Conservation (phyloP, 768 basidiomycete species). For the Trametes cinnabarina region DNA sequence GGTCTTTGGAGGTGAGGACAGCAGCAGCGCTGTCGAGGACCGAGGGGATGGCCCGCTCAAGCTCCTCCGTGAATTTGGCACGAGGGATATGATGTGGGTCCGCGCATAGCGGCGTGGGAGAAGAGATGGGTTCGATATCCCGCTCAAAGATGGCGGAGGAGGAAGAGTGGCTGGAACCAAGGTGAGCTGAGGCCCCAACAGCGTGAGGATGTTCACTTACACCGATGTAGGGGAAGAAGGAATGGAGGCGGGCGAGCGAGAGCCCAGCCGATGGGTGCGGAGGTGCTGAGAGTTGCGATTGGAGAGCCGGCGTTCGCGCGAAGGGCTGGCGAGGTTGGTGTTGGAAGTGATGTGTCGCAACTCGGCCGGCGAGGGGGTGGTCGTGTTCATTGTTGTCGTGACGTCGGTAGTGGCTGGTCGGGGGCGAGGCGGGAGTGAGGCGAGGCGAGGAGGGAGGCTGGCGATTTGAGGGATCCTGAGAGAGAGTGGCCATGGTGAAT, state of each 20-base stretch:
- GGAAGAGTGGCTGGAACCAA: conserved; percentile 54
- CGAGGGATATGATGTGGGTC: conserved; percentile 77
- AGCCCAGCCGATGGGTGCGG: conserved; percentile 49
- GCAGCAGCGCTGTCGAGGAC: conserved; percentile 83
- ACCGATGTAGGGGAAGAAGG: conserved; percentile 79
- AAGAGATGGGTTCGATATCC: conserved; percentile 72
- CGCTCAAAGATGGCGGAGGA: conserved; percentile 91
- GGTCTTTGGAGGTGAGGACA: conserved; percentile 47
- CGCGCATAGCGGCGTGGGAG: conserved; percentile 36
- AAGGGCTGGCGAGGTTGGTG: conserved; percentile 39
- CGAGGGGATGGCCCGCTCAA: conserved; percentile 80
- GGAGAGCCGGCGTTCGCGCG: conserved; percentile 38
- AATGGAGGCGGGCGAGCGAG: conserved; percentile 69
- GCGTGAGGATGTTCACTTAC: conserved; percentile 39
- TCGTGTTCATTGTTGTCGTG: background rate
- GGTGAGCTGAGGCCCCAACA: background rate
- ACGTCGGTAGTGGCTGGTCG: background rate
- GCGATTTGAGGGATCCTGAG: conserved; percentile 12
- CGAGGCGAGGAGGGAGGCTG: conserved; percentile 1
- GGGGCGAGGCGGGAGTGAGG: conserved; percentile 9
- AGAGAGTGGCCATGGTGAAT: conserved; percentile 18
- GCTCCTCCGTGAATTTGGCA: conserved; percentile 66
- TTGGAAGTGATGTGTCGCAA: conserved; percentile 57
- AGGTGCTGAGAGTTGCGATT: conserved; percentile 49
- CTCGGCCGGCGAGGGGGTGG: conserved; percentile 30